These are phyloP conservation scores for Solanum chmielewskii DNA, from an alignment of 257 asterid genomes.

Conservation along the genomic window DNA sequence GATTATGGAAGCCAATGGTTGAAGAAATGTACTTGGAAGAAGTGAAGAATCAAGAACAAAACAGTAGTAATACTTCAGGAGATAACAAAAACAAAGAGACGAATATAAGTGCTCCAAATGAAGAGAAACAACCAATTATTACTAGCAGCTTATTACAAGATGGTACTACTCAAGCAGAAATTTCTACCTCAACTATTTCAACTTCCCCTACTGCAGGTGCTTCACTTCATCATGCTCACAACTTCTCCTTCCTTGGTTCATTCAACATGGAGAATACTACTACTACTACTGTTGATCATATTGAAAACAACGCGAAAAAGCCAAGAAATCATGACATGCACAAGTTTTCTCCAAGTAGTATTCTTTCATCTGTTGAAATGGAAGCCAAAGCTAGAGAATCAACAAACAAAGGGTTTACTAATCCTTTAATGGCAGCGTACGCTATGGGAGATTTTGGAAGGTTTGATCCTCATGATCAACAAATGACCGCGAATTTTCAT, in stretches of 20 bases:
- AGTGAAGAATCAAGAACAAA: slow-evolving; percentile 31
- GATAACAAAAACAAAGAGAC: slow-evolving; percentile 6
- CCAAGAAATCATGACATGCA: slow-evolving; percentile 13
- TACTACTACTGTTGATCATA: background rate
- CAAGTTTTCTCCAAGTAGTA: slow-evolving; percentile 18
- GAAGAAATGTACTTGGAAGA: slow-evolving; percentile 81
- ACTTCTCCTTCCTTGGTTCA: slow-evolving; percentile 21
- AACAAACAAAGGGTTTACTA: background rate
- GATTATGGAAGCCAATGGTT: slow-evolving; percentile 86
- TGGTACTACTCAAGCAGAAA: slow-evolving; percentile 5
- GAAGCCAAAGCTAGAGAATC: slow-evolving; percentile 13
- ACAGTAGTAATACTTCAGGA: background rate
- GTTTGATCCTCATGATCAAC: slow-evolving; percentile 20
- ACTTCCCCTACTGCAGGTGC: slow-evolving; percentile 1
- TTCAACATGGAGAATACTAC: slow-evolving; percentile 13
- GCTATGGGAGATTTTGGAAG: slow-evolving; percentile 13
- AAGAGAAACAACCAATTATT: background rate
- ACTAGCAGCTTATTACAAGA: slow-evolving; percentile 5
- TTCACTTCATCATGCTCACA: background rate
- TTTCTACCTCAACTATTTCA: slow-evolving; percentile 6
- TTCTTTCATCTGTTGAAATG: slow-evolving; percentile 19
- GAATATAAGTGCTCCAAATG: background rate
- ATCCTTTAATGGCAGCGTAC: slow-evolving; percentile 8
- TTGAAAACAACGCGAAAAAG: slow-evolving; percentile 18
- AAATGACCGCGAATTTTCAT: slow-evolving; percentile 17